A percentile compares a stretch with the other conserved stretches of the same genome.
Conservation (phyloP, 352 stramenopile species). For the Pythium guiyangense region DNA sequence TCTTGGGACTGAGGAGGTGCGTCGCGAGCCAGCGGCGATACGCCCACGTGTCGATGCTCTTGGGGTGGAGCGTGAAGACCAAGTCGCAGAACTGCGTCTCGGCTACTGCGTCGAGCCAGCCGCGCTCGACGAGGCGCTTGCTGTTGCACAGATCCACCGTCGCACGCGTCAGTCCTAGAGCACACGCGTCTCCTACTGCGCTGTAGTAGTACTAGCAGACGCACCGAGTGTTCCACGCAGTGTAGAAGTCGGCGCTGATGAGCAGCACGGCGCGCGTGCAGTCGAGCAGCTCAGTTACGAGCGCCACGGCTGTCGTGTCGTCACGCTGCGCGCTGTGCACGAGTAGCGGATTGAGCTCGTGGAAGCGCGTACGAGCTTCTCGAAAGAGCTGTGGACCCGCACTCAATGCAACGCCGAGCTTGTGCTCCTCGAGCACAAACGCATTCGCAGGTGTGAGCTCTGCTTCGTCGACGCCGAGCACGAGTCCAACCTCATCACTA, state of each 20-base stretch:
- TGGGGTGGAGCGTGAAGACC: constrained; percentile 72
- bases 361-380: constrained; percentile 49
- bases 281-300: constrained; percentile 29
- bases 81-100: constrained; percentile 70
- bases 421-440: constrained; percentile 73
- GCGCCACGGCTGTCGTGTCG: constrained; percentile 5
- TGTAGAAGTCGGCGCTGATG: constrained; percentile 80
- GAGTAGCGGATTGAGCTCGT: constrained; percentile 32
- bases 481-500: constrained; percentile 75
- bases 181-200: background rate
- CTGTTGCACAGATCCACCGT: constrained; percentile 14
- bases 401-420: constrained; percentile 66
- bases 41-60: constrained; percentile 86
- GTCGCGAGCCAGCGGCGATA: constrained; percentile 63
- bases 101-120: constrained; percentile 26
- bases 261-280: constrained; percentile 64
- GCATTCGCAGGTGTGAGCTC: constrained; percentile 44
- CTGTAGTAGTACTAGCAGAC: background rate
- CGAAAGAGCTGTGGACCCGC: constrained; percentile 47
- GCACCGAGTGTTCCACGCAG: constrained; percentile 78
- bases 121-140: constrained; percentile 47
- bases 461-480: constrained; percentile 45
- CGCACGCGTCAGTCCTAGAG: background rate
- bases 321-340: background rate
- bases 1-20: constrained; percentile 13